Evolutionary conservation across 768 basidiomycete genomes (phyloP), one percentile per base, ranked within the genome.

Genomic region (Boletus rubescentipes): DNA sequence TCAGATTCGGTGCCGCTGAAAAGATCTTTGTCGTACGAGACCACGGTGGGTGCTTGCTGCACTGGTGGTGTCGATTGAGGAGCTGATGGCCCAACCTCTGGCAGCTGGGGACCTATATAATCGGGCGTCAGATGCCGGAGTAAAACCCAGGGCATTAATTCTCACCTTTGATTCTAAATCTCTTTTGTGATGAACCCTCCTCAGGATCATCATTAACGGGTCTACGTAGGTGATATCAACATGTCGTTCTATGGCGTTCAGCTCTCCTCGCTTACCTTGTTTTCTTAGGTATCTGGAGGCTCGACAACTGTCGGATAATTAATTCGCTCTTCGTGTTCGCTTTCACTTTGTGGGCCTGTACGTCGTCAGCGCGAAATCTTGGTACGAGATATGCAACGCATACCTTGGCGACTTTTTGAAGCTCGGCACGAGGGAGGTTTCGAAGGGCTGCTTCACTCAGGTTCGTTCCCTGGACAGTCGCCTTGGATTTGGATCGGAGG

Each of bases 331-430:
- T 69, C 32, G 51, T 40, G 32, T 71, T 70, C 6, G 61, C 63
- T 34, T 57, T 65, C 5, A 67, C 55, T 29, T 51, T 55, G 40
- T 67, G 42, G 16, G 47, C 57, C 68, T 69, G 45, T n/a, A 14
- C 12, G 18, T 34, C 32, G n/a, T 66, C 21, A 54, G 35, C 34
- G 21, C 15, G 9, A 15, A n/a, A 4, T 2, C 7, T 11, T 18
- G 26, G 3, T 10, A 23, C 41, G 8, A 44, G 15, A 18, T 10
- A 10, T 15, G 11, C 37, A 23, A 38, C 21, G 16, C 53, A 10
- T 50, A 65, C 69, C 65, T 46, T 65, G 4, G 67, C 63, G 1
- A 67, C 40, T 34, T 69, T 67, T 50, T 69, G 67, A 21, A 69
- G 60, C 31, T 58, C 39, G 1, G 51, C 49, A 7, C 70, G 66